A percentile compares a stretch with the other conserved stretches of the same genome.
phyloP scores from a whole-genome alignment of 805 yeast species.

The Hanseniaspora clermontiae region DNA sequence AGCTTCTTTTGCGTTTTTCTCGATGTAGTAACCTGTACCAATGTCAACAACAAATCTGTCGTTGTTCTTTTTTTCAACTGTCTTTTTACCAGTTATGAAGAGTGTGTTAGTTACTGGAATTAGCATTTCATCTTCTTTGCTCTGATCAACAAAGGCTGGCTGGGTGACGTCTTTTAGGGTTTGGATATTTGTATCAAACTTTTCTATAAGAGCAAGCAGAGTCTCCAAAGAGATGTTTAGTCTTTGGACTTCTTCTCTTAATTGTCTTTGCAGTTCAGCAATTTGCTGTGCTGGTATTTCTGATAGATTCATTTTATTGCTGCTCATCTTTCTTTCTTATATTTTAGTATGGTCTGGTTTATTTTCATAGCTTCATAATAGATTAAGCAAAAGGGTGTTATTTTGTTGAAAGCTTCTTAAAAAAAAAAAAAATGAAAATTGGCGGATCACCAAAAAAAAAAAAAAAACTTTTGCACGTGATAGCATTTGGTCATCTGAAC shows the following conservation, averaged over 20 bases:
- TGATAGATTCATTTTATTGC: slow-evolving; percentile 44
- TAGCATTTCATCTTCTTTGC: slow-evolving; percentile 40
- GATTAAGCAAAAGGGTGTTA: background rate
- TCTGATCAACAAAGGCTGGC: slow-evolving; percentile 24
- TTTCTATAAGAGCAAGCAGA: slow-evolving; percentile 64
- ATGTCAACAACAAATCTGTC: slow-evolving; percentile 77
- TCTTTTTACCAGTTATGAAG: slow-evolving; percentile 66
- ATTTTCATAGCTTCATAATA: too few relatives aligned
- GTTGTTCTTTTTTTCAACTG: slow-evolving; percentile 35
- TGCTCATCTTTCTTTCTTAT: background rate
- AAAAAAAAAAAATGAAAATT: too few relatives aligned
- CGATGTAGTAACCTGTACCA: slow-evolving; percentile 92
- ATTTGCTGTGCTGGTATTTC: slow-evolving; percentile 74
- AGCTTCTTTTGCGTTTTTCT: slow-evolving; percentile 58
- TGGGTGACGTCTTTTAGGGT: slow-evolving; percentile 47
- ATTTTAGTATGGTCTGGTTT: background rate
- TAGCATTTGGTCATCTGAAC: too few relatives aligned
- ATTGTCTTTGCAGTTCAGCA: slow-evolving; percentile 64
- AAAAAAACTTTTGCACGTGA: too few relatives aligned
- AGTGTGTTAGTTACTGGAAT: slow-evolving; percentile 83
- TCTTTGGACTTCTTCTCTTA: slow-evolving; percentile 78
- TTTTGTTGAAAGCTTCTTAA: too few relatives aligned
- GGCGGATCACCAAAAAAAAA: too few relatives aligned
- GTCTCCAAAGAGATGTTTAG: slow-evolving; percentile 75
- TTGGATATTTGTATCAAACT: slow-evolving; percentile 66